Base-by-base conservation (phyloP, 139 green algal species). In the Dunaliella sp. region DNA sequence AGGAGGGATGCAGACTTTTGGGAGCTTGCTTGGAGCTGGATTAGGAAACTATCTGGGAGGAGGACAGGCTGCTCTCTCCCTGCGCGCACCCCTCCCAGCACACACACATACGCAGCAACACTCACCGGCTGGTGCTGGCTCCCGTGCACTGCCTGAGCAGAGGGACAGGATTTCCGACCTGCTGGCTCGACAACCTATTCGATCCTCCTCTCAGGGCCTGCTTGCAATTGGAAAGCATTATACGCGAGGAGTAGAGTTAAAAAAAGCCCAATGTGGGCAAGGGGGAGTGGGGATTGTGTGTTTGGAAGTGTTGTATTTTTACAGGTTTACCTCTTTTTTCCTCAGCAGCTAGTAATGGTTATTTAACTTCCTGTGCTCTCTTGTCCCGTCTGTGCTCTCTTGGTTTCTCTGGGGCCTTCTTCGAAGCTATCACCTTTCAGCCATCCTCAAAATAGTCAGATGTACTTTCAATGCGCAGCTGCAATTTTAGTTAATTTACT, bases 301-400 rank as follows among this genome's bases (percentile, higher is more conserved):
- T 65, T 65, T 26, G 48, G 16, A 65, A 26, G 16, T 26, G 48
- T 26, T 65, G 7, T 65, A 16, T 65, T 65, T 65, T 16, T 26
- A 65, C 48, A 65, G 7, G 48, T 7, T 16, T 65, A 65, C 48
- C 16, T 65, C 48, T 65, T 65, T 7, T 26, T 26, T 65, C 48
- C 16, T 65, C 48, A 65, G n/a, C 48, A 65, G 7, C 48, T 7
- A 16, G 48, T 7, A 16, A 65, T 26, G 7, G 48, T 26, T 26
- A 16, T 65, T 65, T 16, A 65, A 7, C 16, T 65, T 65, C 48
- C 7, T 16, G n/a, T 7, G 74, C 78, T 83, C 78, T 36, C 36
- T 74, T 22, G 16, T 35, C 24, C 80, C 2, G 34, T 36, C 7
- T 76, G 36, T 36, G 33, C 0, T 93, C 94, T 0, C 24, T 32